Evolutionary conservation across 495 filamentous ascomycete species (phyloP).

Genomic region (Penicillium longicatenatum): DNA sequence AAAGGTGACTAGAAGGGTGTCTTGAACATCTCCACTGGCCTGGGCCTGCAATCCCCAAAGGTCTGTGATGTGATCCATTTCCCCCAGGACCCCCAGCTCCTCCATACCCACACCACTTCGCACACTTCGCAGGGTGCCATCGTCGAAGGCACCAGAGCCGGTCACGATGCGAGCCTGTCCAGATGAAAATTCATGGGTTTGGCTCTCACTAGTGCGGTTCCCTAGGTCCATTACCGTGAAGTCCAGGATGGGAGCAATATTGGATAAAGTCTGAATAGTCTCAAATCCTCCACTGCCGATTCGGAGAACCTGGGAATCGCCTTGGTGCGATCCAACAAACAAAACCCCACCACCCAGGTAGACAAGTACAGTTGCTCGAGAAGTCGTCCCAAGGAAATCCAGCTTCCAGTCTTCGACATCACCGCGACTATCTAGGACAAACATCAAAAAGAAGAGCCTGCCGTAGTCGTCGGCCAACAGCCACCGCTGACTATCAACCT

Average conservation of each 20-base stretch:
- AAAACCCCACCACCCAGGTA: conserved; percentile 74
- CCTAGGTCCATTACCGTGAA: conserved; percentile 96
- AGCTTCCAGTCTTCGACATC: conserved; percentile 69
- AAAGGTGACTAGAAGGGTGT: conserved; percentile 79
- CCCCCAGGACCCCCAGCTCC: conserved; percentile 78
- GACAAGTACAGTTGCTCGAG: conserved; percentile 73
- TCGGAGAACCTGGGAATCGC: conserved; percentile 82
- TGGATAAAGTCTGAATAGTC: conserved; percentile 75
- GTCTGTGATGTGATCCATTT: conserved; percentile 73
- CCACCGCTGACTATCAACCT: conserved; percentile 77
- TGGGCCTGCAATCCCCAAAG: conserved; percentile 65
- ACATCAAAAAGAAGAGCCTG: conserved; percentile 73
- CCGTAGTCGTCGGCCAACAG: conserved; percentile 91
- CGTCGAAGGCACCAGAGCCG: conserved; percentile 82
- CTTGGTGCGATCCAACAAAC: conserved; percentile 90
- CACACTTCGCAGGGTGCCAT: conserved; percentile 84
- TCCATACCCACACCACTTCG: conserved; percentile 93
- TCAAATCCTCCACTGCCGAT: conserved; percentile 59
- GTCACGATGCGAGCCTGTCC: conserved; percentile 94
- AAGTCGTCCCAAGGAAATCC: conserved; percentile 66
- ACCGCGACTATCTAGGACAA: conserved; percentile 62
- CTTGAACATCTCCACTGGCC: conserved; percentile 47
- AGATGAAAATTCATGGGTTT: conserved; percentile 86
- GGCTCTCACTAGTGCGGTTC: conserved; percentile 72
- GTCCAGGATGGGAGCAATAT: conserved; percentile 89